Base-by-base conservation (phyloP, 2,329 filamentous ascomycete genomes). In the Cephalotrichum gorgonifer region DNA sequence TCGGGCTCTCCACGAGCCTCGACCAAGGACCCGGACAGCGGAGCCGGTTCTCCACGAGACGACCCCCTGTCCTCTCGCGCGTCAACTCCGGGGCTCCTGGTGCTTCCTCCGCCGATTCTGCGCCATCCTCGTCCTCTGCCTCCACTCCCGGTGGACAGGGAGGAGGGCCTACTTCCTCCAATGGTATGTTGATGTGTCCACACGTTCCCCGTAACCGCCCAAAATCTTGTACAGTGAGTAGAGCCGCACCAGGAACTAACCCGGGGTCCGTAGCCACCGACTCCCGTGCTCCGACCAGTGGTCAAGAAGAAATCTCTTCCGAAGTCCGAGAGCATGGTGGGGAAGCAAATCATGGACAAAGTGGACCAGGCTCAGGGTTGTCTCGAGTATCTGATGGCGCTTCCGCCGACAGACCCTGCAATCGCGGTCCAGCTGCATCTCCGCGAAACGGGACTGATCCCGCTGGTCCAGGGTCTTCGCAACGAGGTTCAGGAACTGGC, bases 1-100 rank as follows among this genome's bases (percentile, higher is more conserved):
- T 85, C 41, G 83, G 83, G 3, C 67, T 87, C 3, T 78, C 74
- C 15, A 85, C 81, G 0, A 74, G 81, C 48, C 68, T 87, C 8
- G 65, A 69, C 11, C 70, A 76, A 28, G 83, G 83, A 0, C 75
- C 79, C 1, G 84, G 83, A 1, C 79, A 73, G 55, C 73, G 76
- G 38, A 73, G 75, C 11, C 70, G 80, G 2, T 83, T 83, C 56
- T 79, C 75, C 43, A 71, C 73, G 54, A 72, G 68, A 52, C 44
- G 44, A n/a, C 8, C 22, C 14, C 27, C 44, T 22, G 17, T 20
- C 44, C 44, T 47, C 15, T 69, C 68, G 43, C 66, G 58, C 38
- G 65, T 62, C 48, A 63, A 60, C 51, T 44, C 54, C 43, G 25
- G 45, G 49, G 17, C 42, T 43, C 14, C 49, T 47, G 33, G 49